Base-by-base conservation (phyloP, 192 early-diverging fungal genomes). In the Linnemannia elongata region DNA sequence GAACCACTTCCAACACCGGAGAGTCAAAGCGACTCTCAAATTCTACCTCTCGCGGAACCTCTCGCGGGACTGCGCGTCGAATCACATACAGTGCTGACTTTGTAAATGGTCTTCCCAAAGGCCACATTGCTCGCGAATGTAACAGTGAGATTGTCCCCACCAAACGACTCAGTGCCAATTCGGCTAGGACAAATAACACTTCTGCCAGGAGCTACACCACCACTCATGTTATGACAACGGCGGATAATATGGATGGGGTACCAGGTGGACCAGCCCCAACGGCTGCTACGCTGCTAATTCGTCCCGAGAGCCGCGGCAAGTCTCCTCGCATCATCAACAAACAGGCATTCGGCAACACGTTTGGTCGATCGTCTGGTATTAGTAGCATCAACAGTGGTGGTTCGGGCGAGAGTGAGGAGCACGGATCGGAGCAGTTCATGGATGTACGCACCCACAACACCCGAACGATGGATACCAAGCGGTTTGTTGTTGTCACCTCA, bases 61-160 rank as follows among this genome's bases (percentile, higher is more conserved):
- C 69, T 35, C 35, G 76, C 5, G 60, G 76, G 1, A 66, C 71
- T 4, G 82, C 82, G 0, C 82, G 71, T 39, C 75, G 75, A 9
- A 83, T 83, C 72, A 73, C 49, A 5, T 80, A 80, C 35, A 74
- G 55, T 66, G 52, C 70, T 6, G 74, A 76, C 1, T 38, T 75
- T 18, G 66, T 35, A n/a, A 49, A 75, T 13, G 74, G 74, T 2
- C 13, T 57, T 2, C 49, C 36, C 35, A 68, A 69, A 27, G 68
- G 73, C 18, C 44, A 45, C 2, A 75, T 75, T 17, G 24, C 73
- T 2, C 33, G 66, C 20, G 72, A 52, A 1, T 27, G 73, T 30
- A 81, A 74, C 41, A 70, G 27, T 73, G 72, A 80, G 44, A 72
- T 80, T 15, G 57, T 74, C 5, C 72, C 52, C 12, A 24, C 44